Percentiles rank a stretch among this genome's conserved stretches.
These are phyloP conservation scores for Mortierella sp. DNA, from an alignment of 371 early-diverging fungal species.

Conservation along the genomic window DNA sequence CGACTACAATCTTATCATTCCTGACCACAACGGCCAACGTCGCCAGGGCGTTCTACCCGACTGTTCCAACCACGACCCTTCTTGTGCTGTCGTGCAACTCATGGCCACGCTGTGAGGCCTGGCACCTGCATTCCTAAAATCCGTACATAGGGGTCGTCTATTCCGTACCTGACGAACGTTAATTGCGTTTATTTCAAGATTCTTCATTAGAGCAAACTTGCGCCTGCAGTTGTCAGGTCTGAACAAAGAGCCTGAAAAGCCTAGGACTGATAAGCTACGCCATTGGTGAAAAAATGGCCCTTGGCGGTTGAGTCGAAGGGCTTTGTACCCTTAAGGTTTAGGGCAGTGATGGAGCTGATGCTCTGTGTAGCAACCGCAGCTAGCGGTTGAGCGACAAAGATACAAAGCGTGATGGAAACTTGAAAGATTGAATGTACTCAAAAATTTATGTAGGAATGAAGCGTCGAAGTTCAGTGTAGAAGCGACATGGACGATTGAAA, in stretches of 20 bases:
- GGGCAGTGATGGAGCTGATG: slow-evolving; percentile 26
- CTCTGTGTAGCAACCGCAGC: slow-evolving; percentile 1
- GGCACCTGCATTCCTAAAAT: background rate
- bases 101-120: too few species aligned
- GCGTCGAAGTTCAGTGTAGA: background rate
- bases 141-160: background rate
- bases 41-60: too few species aligned
- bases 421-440: background rate
- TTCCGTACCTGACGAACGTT: slow-evolving; percentile 77
- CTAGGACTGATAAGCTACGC: slow-evolving; percentile 82
- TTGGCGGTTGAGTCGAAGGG: slow-evolving; percentile 80
- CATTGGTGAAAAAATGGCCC: slow-evolving; percentile 84
- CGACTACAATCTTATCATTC: too few species aligned
- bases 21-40: too few species aligned
- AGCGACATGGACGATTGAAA: slow-evolving; percentile 70
- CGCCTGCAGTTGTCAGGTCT: slow-evolving; percentile 72
- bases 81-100: too few species aligned
- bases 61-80: too few species aligned
- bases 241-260: slow-evolving; percentile 71
- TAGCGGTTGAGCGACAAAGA: background rate
- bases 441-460: background rate
- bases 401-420: slow-evolving; percentile 14
- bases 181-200: slow-evolving; percentile 79
- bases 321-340: slow-evolving; percentile 79
- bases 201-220: slow-evolving; percentile 76